Evolutionary conservation across 495 filamentous ascomycete species (phyloP).

Genomic region (Hypoxylon cercidicola): DNA sequence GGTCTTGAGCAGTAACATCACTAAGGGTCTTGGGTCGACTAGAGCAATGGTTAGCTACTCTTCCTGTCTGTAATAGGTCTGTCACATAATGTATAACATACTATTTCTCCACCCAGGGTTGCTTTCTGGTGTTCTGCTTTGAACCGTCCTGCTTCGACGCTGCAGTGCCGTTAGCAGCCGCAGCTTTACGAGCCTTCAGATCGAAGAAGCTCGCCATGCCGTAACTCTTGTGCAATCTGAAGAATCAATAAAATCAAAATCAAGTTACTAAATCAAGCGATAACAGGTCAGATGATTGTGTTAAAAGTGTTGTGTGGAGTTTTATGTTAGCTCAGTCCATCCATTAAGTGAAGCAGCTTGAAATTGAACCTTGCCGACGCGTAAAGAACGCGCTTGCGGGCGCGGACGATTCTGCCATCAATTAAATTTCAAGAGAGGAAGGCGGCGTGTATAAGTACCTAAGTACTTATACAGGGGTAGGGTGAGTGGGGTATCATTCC

Average conservation of each 20-base stretch:
- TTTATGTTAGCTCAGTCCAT: not conserved
- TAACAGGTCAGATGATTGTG: not conserved
- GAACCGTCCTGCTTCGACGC: constrained; percentile 59
- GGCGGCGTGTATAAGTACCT: constrained; percentile 18
- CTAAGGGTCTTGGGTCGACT: constrained; percentile 93
- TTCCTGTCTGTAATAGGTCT: not conserved
- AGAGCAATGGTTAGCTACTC: constrained; percentile 31
- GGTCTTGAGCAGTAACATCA: constrained; percentile 97
- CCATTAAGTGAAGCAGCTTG: not conserved
- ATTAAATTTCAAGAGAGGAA: constrained; percentile 33
- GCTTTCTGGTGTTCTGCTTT: constrained; percentile 72
- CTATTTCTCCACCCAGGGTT: constrained; percentile 99
- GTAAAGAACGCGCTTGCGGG: constrained; percentile 34
- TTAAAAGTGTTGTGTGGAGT: constrained; percentile 5
- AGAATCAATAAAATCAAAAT: not conserved
- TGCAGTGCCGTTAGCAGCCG: constrained; percentile 66
- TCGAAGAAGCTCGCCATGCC: constrained; percentile 90
- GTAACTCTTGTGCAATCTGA: not conserved
- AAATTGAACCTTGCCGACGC: constrained; percentile 24
- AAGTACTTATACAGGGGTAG: not conserved
- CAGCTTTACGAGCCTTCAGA: constrained; percentile 89
- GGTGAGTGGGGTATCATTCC: not conserved
- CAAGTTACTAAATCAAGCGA: not conserved
- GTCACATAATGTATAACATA: constrained; percentile 54
- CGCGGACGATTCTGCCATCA: constrained; percentile 17